These are phyloP conservation scores for Bonia amplexicaulis DNA, from an alignment of 176 grass and related monocot species.

Conservation along the genomic window DNA sequence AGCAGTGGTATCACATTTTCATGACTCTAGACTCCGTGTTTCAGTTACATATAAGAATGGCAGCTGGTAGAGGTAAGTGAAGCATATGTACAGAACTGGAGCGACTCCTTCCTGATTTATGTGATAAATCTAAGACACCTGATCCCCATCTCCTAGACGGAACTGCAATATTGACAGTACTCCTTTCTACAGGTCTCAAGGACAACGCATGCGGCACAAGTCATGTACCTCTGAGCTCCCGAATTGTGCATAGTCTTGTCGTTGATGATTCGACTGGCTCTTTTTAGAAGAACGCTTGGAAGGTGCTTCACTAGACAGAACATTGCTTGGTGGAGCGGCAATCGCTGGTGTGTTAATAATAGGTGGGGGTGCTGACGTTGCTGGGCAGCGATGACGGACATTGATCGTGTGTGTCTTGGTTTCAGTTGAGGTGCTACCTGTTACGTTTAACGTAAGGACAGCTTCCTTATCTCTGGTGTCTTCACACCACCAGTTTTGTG, in stretches of 20 bases:
- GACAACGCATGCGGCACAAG: constrained; percentile 57
- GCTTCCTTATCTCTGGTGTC: constrained; percentile 78
- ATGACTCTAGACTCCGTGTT: constrained; percentile 40
- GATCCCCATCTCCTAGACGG: constrained; percentile 37
- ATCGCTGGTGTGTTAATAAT: constrained; percentile 7
- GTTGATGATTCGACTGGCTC: constrained; percentile 41
- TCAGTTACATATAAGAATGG: constrained; percentile 34
- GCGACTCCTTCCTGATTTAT: constrained; percentile 35
- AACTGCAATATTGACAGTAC: constrained; percentile 29
- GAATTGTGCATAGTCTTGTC: constrained; percentile 50
- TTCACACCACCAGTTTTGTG: constrained; percentile 92
- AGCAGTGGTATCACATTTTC: constrained; percentile 17
- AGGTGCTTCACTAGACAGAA: constrained; percentile 24
- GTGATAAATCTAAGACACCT: constrained; percentile 29
- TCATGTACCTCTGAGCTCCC: constrained; percentile 53
- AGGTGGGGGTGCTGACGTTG: constrained; percentile 23
- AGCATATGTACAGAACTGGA: constrained; percentile 74
- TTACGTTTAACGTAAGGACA: constrained; percentile 54
- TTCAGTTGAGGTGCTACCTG: constrained; percentile 59
- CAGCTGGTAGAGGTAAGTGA: constrained; percentile 36
- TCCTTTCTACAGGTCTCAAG: constrained; percentile 48
- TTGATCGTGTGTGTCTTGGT: constrained; percentile 57
- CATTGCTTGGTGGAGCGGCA: constrained; percentile 15
- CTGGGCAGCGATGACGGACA: constrained; percentile 60
- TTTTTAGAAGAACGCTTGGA: constrained; percentile 58